Evolutionary conservation across 768 basidiomycete genomes (phyloP), one percentile per base, ranked within the genome.

Genomic region (Lactarius hatsudake): DNA sequence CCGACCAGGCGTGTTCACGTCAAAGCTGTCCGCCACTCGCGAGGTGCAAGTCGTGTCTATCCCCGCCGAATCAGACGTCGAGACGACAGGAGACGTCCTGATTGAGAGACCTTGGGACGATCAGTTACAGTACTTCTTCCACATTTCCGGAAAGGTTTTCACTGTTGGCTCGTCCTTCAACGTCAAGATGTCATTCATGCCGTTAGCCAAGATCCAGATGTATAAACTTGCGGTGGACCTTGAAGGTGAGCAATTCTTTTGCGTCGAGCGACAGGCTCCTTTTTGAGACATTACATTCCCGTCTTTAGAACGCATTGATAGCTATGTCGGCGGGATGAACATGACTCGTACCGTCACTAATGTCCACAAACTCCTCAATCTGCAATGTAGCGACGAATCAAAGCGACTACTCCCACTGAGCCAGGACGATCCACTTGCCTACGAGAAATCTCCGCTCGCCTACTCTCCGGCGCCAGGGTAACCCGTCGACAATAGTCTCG

Each of bases 81-180:
- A 97, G 72, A 93, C 93, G 62, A 83, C 81, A 0, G 87, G 87
- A 69, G 91, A 86, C 71, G 86, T 98, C 60, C 82, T 93, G 59
- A 86, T 98, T 18, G 91, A 96, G 74, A 81, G 93, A 23, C 86
- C 90, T 71, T 99, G 96, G 96, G 96, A 98, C 65, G 83, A 86
- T 59, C 91, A 96, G 74, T 73, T 94, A 71, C 87, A 89, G 64
- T 97, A 96, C 73, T 79, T 90, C 53, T 86, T 97, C 59, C 83
- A 87, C 2, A 78, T 94, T 15, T 83, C 86, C 18, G 88, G 87
- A 6, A 86, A 89, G 67, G 88, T 86, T 67, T 92, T 95, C 76
- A 86, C 88, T 20, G 85, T 98, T 32, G 96, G 94, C 38, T 91
- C 93, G 45, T 81, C 81, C 6, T 81, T 98, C 61, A 93, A 94